These are phyloP conservation scores for Pilobolus umbonatus DNA, from an alignment of 192 early-diverging fungal genomes.

Conservation along the genomic window DNA sequence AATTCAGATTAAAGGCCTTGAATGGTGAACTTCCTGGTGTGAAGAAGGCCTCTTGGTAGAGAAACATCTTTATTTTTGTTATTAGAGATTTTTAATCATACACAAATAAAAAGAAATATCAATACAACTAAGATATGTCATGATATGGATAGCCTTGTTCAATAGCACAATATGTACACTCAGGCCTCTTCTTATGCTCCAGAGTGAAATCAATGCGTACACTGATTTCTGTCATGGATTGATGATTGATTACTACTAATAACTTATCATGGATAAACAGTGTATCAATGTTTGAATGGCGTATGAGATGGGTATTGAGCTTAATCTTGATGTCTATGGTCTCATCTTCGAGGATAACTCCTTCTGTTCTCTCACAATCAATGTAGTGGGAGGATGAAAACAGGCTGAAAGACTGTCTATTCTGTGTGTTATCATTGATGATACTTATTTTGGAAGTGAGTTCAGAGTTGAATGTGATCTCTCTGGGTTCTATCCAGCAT, in stretches of 20 bases:
- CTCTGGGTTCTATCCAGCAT: no score
- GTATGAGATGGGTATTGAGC: no score
- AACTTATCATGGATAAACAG: neutral
- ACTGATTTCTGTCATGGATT: neutral
- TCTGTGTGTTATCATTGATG: no score
- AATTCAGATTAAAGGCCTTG: slow-evolving; percentile 75
- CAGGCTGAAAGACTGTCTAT: no score
- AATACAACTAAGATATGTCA: neutral
- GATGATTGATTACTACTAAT: neutral
- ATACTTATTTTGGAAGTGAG: no score
- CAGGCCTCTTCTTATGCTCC: neutral
- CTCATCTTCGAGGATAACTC: no score
- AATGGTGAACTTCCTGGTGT: slow-evolving; percentile 79
- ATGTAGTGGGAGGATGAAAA: no score
- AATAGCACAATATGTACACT: neutral
- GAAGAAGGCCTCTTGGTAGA: slow-evolving; percentile 76
- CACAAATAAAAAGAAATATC: neutral
- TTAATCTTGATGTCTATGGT: no score
- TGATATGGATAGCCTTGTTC: neutral
- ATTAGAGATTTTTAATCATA: neutral
- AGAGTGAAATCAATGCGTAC: neutral
- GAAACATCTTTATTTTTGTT: slow-evolving; percentile 5
- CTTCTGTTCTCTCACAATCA: no score
- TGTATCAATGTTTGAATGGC: neutral
- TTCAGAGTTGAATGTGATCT: no score